These are phyloP conservation scores for Avena insularis DNA, from an alignment of 176 grass and related monocot species.

Conservation along the genomic window DNA sequence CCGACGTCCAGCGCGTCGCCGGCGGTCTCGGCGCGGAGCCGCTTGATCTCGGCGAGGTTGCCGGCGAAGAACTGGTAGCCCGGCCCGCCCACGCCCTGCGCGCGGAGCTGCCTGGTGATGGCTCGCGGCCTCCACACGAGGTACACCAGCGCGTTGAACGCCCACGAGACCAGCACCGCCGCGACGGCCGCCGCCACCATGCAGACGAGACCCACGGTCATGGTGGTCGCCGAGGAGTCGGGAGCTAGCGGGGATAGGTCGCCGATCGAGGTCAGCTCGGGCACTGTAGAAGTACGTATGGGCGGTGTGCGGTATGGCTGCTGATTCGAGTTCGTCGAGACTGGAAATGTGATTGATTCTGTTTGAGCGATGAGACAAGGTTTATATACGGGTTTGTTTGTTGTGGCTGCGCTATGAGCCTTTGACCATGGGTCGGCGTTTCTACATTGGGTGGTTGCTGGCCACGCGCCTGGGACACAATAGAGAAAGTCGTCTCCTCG, in stretches of 20 bases:
- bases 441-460: too few relatives aligned
- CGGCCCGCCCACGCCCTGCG: constrained; percentile 61
- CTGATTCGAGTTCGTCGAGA: background rate
- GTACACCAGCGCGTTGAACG: constrained; percentile 39
- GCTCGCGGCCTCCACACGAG: constrained; percentile 53
- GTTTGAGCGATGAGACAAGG: background rate
- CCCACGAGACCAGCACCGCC: constrained; percentile 28
- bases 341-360: background rate
- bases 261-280: background rate
- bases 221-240: background rate
- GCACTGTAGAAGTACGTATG: background rate
- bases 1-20: constrained; percentile 18
- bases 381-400: background rate
- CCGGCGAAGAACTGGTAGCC: constrained; percentile 48
- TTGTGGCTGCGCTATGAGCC: background rate
- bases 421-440: background rate
- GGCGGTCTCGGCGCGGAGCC: constrained; percentile 31
- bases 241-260: background rate
- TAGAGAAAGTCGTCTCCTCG: too few relatives aligned
- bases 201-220: constrained; percentile 29
- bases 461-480: too few relatives aligned
- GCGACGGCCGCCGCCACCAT: background rate
- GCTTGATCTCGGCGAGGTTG: constrained; percentile 53
- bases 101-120: constrained; percentile 12
- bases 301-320: too few relatives aligned